Evolutionary conservation across 179 eudicot species (phyloP).

Genomic region (Beta macrorhiza): DNA sequence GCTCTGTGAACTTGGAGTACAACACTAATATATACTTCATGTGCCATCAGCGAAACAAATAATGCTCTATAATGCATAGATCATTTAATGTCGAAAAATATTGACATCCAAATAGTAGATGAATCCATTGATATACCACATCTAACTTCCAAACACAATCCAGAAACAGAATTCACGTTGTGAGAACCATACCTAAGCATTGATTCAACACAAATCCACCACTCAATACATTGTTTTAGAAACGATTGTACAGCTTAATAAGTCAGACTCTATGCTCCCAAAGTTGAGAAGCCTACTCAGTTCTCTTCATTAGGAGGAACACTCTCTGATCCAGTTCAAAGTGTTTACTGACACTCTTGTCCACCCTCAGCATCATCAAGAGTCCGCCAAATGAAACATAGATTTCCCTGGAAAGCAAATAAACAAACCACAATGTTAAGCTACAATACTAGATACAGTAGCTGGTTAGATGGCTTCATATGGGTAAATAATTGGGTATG

Average conservation of each 20-base stretch:
- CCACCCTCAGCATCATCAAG: conserved; percentile 83
- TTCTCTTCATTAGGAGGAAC: conserved; percentile 81
- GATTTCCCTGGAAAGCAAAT: conserved; percentile 55
- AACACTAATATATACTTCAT: not conserved
- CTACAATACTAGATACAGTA: conserved; percentile 3
- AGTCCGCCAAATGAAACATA: conserved; percentile 82
- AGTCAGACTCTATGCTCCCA: not conserved
- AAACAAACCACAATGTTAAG: conserved; percentile 17
- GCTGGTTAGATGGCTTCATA: not conserved
- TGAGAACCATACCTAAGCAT: not conserved
- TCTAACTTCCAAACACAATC: not conserved
- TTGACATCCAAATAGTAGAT: not conserved
- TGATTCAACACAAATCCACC: not conserved
- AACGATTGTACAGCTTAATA: not conserved
- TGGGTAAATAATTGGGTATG: too few species aligned
- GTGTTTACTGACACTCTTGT: conserved; percentile 57
- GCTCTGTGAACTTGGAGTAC: not conserved
- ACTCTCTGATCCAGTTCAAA: conserved; percentile 84
- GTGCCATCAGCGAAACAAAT: too few species aligned
- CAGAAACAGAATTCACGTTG: not conserved
- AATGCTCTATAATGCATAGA: not conserved
- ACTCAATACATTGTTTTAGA: conserved; percentile 1
- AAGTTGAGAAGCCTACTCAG: conserved; percentile 32
- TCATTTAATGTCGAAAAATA: not conserved
- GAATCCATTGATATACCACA: not conserved